A percentile compares a stretch with the other conserved stretches of the same genome.
Conservation (phyloP, 441 rosid species). For the Sinapis alba region DNA sequence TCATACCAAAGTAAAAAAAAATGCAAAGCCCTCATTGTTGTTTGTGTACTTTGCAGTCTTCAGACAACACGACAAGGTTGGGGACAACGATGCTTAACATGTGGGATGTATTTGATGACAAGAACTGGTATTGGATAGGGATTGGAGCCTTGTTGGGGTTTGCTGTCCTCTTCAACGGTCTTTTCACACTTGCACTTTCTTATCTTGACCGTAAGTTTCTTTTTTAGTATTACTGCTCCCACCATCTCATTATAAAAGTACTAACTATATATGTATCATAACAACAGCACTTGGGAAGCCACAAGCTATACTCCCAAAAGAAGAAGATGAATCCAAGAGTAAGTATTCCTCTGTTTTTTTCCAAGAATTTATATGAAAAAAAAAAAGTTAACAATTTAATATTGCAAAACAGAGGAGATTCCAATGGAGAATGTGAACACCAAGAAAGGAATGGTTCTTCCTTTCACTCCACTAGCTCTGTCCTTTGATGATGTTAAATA, state of each 20-base stretch:
- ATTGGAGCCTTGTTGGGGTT: constrained; percentile 66
- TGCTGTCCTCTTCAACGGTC: constrained; percentile 59
- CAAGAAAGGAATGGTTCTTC: constrained; percentile 91
- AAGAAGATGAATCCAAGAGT: constrained; percentile 39
- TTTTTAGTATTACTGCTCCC: constrained; percentile 1
- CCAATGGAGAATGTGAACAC: constrained; percentile 47
- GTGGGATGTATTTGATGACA: constrained; percentile 49
- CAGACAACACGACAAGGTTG: constrained; percentile 47
- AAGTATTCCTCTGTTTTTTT: neutral
- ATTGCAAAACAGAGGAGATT: constrained; percentile 27
- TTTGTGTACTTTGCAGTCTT: constrained; percentile 45
- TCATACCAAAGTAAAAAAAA: neutral
- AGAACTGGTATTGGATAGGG: constrained; percentile 91
- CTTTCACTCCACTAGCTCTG: constrained; percentile 89
- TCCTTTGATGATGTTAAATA: constrained; percentile 76
- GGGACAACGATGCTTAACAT: constrained; percentile 62
- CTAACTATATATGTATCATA: constrained; percentile 10
- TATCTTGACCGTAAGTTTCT: constrained; percentile 74
- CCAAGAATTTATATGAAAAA: neutral
- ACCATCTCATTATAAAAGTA: neutral
- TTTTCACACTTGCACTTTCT: constrained; percentile 68
- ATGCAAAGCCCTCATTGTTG: neutral
- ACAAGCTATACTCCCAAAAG: constrained; percentile 73
- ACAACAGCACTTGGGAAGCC: constrained; percentile 66
- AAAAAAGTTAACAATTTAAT: neutral